Base-by-base conservation (phyloP, 257 asterid species). In the Solanum neorickii region DNA sequence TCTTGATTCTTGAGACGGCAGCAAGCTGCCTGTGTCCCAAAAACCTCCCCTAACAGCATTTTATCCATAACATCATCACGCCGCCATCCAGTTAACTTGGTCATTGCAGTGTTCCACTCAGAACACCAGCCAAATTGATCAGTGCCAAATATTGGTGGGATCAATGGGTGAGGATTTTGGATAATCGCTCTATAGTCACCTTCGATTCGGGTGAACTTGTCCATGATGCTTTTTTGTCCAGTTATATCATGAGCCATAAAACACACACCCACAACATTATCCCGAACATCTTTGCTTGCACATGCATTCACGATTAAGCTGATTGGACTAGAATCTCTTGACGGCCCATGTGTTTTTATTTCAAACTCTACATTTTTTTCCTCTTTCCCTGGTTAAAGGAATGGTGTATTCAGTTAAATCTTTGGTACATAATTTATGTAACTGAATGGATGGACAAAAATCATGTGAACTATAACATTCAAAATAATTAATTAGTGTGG, bases 71-170 rank as follows among this genome's bases (percentile, higher is more conserved):
- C 98, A 33, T 95, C 97, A 7, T 93, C 97, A 78, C 97, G 89
- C 11, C 65, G 83, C 98, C 97, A 94, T 12, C 99, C 98, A 6
- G 99, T 90, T 31, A 94, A 20, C 83, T 95, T 94, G 10, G 93
- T 87, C 99, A 97, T 97, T 5, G 99, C 98, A 31, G 99, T 92
- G 77, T 97, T 97, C 99, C 99, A 97, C 89, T 95, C 99, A 3
- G 97, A 92, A 86, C 99, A 95, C 99, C 99, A 95, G 25, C 98
- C 98, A 23, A 97, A 95, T 84, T 94, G 99, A 74, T 97, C 99
- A 2, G 96, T 92, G 56, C 98, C 99, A 62, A 97, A 97, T 88
- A 95, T 95, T 27, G 99, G 98, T 14, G 99, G 99, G 90, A 97
- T 96, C 89, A 97, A 87, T 0, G 96, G 99, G 92, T 93, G 95